Percentiles rank a stretch among this genome's conserved stretches.
Conservation (phyloP, 169 alveolate genomes). For the Theileria luwenshuni region DNA sequence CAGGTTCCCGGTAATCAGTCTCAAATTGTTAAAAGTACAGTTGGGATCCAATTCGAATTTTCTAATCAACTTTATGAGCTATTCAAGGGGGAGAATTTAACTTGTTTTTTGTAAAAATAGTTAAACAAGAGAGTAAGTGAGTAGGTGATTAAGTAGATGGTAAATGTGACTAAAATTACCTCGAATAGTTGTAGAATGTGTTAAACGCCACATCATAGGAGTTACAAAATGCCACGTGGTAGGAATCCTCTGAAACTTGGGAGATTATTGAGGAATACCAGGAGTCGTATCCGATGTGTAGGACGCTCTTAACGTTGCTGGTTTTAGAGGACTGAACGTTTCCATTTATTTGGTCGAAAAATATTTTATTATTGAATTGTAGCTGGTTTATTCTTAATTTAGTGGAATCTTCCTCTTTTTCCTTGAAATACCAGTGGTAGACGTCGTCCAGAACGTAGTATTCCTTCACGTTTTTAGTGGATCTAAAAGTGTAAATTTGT, state of each 20-base stretch:
- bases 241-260: neutral
- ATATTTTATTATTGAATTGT: neutral
- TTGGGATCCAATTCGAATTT: conserved; percentile 15
- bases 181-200: conserved; percentile 48
- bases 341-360: too few species aligned
- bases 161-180: conserved; percentile 20
- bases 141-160: too few species aligned
- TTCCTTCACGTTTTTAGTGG: conserved; percentile 7
- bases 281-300: conserved; percentile 58
- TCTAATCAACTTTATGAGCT: neutral
- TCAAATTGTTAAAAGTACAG: conserved; percentile 33
- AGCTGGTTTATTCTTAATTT: neutral
- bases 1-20: conserved; percentile 58
- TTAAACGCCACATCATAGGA: conserved; percentile 60
- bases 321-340: neutral
- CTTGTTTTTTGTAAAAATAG: neutral
- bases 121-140: too few species aligned
- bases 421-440: conserved; percentile 51
- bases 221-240: conserved; percentile 56
- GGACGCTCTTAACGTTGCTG: conserved; percentile 4
- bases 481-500: conserved; percentile 4
- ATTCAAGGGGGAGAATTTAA: neutral
- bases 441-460: conserved; percentile 16
- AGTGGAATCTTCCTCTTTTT: neutral
- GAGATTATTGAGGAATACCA: conserved; percentile 32